phyloP scores from a whole-genome alignment of 495 filamentous ascomycete genomes.

The Trypethelium eluteriae region DNA sequence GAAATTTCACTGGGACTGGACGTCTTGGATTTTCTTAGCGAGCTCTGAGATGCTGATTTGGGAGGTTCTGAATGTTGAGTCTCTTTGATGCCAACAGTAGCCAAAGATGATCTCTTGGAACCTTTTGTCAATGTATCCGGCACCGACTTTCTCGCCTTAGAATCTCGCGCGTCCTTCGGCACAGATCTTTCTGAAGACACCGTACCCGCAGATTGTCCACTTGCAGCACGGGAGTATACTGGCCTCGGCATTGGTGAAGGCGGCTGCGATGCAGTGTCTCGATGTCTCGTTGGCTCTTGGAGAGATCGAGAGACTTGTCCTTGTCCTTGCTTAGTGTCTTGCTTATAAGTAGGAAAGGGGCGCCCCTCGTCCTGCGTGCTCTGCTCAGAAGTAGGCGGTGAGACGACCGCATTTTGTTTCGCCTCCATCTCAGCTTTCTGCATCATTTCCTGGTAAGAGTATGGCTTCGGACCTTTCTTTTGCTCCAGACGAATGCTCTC shows the following conservation, averaged over 20 bases:
- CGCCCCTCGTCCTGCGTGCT: neutral
- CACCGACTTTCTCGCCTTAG: neutral
- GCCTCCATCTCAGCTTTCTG: conserved; percentile 2
- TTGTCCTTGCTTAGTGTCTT: neutral
- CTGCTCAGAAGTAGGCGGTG: neutral
- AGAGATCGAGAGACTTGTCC: neutral
- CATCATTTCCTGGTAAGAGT: conserved; percentile 4
- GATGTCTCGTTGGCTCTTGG: neutral
- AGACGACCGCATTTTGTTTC: neutral
- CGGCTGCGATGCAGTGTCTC: neutral
- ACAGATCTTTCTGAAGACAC: neutral
- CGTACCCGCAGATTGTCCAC: neutral
- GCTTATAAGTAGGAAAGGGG: neutral
- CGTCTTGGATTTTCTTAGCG: neutral
- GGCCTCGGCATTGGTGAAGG: neutral
- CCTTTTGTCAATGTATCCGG: neutral
- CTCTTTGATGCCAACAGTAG: neutral
- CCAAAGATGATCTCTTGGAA: neutral
- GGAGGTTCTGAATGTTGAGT: neutral
- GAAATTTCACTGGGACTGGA: neutral
- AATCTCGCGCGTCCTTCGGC: neutral
- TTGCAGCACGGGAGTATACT: neutral
- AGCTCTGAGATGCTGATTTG: neutral
- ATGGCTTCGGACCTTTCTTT: neutral
- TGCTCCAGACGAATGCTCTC: neutral